phyloP scores from a whole-genome alignment of 2,329 filamentous ascomycete genomes.

The Botrytis medusae region DNA sequence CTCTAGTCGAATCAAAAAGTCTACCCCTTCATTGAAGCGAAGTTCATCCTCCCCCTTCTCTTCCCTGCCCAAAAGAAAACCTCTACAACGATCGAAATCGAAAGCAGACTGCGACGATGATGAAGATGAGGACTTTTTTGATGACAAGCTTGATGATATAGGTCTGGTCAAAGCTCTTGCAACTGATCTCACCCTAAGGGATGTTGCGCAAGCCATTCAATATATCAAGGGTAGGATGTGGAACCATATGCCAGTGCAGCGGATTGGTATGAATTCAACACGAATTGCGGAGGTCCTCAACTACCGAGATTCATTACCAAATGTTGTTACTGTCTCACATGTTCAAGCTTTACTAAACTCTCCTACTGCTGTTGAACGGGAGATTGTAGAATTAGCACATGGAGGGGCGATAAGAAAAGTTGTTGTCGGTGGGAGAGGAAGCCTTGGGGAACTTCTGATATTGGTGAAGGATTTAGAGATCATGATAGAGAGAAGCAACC shows the following conservation, averaged over 20 bases:
- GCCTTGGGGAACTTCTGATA: slow-evolving; percentile 64
- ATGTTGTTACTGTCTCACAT: slow-evolving; percentile 65
- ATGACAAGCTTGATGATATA: slow-evolving; percentile 57
- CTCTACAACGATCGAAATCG: slow-evolving; percentile 26
- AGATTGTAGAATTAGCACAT: slow-evolving; percentile 60
- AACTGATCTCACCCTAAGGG: slow-evolving; percentile 56
- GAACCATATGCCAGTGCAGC: slow-evolving; percentile 56
- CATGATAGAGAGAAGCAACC: slow-evolving; percentile 44
- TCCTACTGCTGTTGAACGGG: slow-evolving; percentile 65
- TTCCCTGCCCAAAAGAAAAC: slow-evolving; percentile 36
- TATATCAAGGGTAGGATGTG: slow-evolving; percentile 65
- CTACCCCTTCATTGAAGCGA: slow-evolving; percentile 35
- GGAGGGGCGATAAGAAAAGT: slow-evolving; percentile 61
- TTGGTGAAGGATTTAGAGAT: slow-evolving; percentile 55
- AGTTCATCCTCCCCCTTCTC: slow-evolving; percentile 35
- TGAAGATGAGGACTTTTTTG: slow-evolving; percentile 43
- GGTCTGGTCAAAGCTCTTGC: slow-evolving; percentile 57
- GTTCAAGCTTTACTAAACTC: slow-evolving; percentile 62
- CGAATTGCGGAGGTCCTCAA: slow-evolving; percentile 64
- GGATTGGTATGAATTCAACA: slow-evolving; percentile 62
- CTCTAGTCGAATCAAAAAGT: slow-evolving; percentile 39
- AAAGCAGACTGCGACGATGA: slow-evolving; percentile 26
- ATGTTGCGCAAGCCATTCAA: slow-evolving; percentile 64
- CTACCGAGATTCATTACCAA: slow-evolving; percentile 58
- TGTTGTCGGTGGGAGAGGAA: slow-evolving; percentile 56